Percentiles rank a stretch among this genome's conserved stretches.
These are phyloP conservation scores for Glebionis coronaria DNA, from an alignment of 129 eudicot species.

Conservation along the genomic window DNA sequence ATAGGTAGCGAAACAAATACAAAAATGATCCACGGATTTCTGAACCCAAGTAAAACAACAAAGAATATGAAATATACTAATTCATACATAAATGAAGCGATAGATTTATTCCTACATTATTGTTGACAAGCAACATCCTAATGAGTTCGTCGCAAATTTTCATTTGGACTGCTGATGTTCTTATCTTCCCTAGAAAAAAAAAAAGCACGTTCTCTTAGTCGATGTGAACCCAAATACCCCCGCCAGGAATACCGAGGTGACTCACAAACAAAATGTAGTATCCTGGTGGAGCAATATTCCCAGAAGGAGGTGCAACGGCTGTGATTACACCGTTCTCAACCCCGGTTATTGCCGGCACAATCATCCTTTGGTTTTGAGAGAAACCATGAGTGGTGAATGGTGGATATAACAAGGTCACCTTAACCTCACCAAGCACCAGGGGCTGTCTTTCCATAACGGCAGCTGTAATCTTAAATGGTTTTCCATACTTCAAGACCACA, in stretches of 20 bases:
- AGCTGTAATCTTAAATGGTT: constrained; percentile 28
- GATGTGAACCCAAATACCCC: constrained; percentile 61
- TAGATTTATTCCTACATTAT: constrained; percentile 4
- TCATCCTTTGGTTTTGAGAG: constrained; percentile 60
- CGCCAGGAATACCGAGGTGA: constrained; percentile 55
- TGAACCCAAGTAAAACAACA: neutral
- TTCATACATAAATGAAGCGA: neutral
- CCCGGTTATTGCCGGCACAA: constrained; percentile 19
- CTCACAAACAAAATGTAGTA: constrained; percentile 64
- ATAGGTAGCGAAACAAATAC: neutral
- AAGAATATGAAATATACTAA: constrained; percentile 2
- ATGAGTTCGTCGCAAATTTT: no score
- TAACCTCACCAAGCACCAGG: constrained; percentile 26
- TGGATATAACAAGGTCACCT: constrained; percentile 61
- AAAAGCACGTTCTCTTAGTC: neutral
- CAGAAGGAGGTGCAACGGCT: constrained; percentile 21
- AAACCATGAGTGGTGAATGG: constrained; percentile 86
- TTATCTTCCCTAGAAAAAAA: neutral
- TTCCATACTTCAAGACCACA: constrained; percentile 35
- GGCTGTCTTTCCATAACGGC: neutral
- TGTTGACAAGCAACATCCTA: constrained; percentile 11
- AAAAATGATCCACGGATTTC: neutral
- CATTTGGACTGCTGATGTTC: no score
- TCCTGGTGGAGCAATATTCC: constrained; percentile 51
- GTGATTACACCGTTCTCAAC: constrained; percentile 14